Evolutionary conservation across 2,329 filamentous ascomycete species (phyloP).

Genomic region (Colletotrichum sp.): DNA sequence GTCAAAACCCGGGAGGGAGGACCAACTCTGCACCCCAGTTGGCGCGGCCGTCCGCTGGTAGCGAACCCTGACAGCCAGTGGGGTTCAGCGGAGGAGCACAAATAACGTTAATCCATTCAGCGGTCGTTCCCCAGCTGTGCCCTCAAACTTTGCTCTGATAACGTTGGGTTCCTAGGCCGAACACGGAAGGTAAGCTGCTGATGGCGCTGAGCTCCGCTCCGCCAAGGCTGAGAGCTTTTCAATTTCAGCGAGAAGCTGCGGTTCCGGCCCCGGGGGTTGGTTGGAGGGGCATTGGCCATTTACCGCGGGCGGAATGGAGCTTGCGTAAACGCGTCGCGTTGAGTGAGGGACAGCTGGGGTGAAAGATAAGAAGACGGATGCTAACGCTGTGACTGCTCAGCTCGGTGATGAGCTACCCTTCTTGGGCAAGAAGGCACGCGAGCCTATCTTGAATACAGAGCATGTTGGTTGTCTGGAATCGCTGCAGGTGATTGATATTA

Average conservation of each 20-base stretch:
- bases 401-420: background rate
- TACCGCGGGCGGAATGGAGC: background rate
- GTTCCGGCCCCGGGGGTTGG: background rate
- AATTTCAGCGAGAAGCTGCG: background rate
- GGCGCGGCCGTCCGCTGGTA: background rate
- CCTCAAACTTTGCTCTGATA: background rate
- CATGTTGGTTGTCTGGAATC: background rate
- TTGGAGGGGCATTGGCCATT: background rate
- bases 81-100: background rate
- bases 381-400: background rate
- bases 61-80: background rate
- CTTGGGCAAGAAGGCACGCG: constrained; percentile 9
- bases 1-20: background rate
- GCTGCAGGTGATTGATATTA: background rate
- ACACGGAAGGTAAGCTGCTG: constrained; percentile 5
- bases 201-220: background rate
- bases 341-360: background rate
- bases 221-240: background rate
- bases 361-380: background rate
- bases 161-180: constrained; percentile 2
- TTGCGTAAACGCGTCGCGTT: background rate
- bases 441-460: background rate
- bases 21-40: background rate
- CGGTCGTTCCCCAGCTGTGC: background rate
- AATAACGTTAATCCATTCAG: constrained; percentile 15